Percentiles rank a stretch among this genome's conserved stretches.
Evolutionary conservation across 495 filamentous ascomycete species (phyloP).

Genomic region (Neurospora tetraspora): DNA sequence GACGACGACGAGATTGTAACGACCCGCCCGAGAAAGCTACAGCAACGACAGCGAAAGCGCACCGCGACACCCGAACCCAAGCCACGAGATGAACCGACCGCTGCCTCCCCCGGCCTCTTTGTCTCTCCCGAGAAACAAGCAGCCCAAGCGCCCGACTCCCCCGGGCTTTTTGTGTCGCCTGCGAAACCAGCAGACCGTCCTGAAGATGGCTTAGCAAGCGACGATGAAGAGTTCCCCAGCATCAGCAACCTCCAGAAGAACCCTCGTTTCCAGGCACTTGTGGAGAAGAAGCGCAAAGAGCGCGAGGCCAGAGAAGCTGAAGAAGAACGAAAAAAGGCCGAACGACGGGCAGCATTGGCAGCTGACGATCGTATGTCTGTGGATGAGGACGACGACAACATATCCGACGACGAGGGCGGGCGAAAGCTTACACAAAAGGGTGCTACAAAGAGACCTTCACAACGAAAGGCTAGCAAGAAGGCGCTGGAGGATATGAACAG

Average conservation of each 20-base stretch:
- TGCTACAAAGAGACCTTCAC: slow-evolving; percentile 43
- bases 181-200: slow-evolving; percentile 12
- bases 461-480: slow-evolving; percentile 85
- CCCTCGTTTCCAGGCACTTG: slow-evolving; percentile 53
- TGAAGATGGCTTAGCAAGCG: slow-evolving; percentile 28
- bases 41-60: slow-evolving; percentile 22
- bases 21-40: slow-evolving; percentile 21
- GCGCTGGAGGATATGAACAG: slow-evolving; percentile 89
- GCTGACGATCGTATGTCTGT: slow-evolving; percentile 19
- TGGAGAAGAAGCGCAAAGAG: slow-evolving; percentile 61
- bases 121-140: slow-evolving; percentile 18
- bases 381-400: slow-evolving; percentile 39
- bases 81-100: slow-evolving; percentile 1
- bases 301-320: slow-evolving; percentile 53
- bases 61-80: slow-evolving; percentile 23
- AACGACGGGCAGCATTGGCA: slow-evolving; percentile 32
- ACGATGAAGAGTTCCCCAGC: slow-evolving; percentile 36
- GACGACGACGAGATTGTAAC: slow-evolving; percentile 20
- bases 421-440: slow-evolving; percentile 50
- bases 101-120: slow-evolving; percentile 31
- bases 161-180: slow-evolving; percentile 35
- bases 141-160: slow-evolving; percentile 11
- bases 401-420: slow-evolving; percentile 47
- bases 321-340: slow-evolving; percentile 38
- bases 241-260: slow-evolving; percentile 34